A percentile compares a stretch with the other conserved stretches of the same genome.
Conservation (phyloP, 805 yeast species). For the Starmera quercuum region DNA sequence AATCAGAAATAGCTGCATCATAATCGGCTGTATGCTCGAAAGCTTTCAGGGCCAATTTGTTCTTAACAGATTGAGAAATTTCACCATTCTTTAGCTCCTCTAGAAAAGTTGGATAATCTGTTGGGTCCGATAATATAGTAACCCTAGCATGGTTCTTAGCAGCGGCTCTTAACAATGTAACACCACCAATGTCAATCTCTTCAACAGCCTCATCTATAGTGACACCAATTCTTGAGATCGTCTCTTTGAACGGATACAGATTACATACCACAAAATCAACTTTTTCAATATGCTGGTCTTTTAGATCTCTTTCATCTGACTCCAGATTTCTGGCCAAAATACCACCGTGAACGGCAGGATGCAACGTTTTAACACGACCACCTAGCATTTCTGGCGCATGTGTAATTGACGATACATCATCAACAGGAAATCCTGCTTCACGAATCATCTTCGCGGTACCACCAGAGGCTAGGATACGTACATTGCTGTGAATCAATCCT, state of each 20-base stretch:
- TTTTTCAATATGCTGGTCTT: conserved; percentile 85
- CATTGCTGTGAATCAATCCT: conserved; percentile 83
- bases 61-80: conserved; percentile 65
- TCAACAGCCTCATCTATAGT: conserved; percentile 97
- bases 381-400: conserved; percentile 99
- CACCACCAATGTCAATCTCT: conserved; percentile 98
- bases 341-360: conserved; percentile 98
- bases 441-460: conserved; percentile 93
- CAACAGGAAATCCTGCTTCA: conserved; percentile 97
- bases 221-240: conserved; percentile 90
- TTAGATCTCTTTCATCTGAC: conserved; percentile 82
- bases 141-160: conserved; percentile 98
- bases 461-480: conserved; percentile 92
- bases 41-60: conserved; percentile 88
- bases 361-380: conserved; percentile 96
- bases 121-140: conserved; percentile 90
- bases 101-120: conserved; percentile 82
- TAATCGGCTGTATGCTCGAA: conserved; percentile 98
- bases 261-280: conserved; percentile 97
- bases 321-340: conserved; percentile 91
- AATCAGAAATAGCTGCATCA: conserved; percentile 92
- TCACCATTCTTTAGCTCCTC: conserved; percentile 68
- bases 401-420: conserved; percentile 89
- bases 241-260: conserved; percentile 96
- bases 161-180: conserved; percentile 94